Conservation (phyloP, 495 filamentous ascomycete species). For the Hypoxylon perforatum region DNA sequence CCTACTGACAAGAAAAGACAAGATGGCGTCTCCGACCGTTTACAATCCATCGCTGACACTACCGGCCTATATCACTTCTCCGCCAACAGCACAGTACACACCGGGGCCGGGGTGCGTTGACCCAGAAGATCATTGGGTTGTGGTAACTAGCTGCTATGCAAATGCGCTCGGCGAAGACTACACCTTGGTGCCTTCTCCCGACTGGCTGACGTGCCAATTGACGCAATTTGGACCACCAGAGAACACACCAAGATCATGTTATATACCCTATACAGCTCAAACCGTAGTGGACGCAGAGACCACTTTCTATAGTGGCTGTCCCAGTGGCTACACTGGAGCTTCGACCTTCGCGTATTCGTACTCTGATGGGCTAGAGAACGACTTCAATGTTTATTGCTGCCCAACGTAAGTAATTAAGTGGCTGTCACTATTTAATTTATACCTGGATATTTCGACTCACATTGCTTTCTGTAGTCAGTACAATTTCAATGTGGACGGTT, state of each 20-base stretch:
- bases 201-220: conserved; percentile 28
- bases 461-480: not conserved
- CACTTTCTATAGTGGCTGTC: conserved; percentile 29
- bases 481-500: not conserved
- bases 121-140: conserved; percentile 24
- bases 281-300: conserved; percentile 53
- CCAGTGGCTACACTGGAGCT: conserved; percentile 11
- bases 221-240: conserved; percentile 19
- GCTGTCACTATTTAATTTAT: not conserved
- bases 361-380: not conserved
- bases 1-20: not conserved
- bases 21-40: not conserved
- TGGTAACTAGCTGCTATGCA: conserved; percentile 19
- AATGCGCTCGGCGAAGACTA: not conserved
- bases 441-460: not conserved
- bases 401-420: conserved; percentile 16
- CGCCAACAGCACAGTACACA: conserved; percentile 21
- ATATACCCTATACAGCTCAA: conserved; percentile 5
- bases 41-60: not conserved
- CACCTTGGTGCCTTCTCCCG: not conserved
- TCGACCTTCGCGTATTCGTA: not conserved
- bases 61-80: conserved; percentile 14
- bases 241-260: conserved; percentile 6
- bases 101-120: conserved; percentile 23
- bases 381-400: conserved; percentile 4